phyloP scores from a whole-genome alignment of 352 stramenopile species.

The Pythium coloratum region DNA sequence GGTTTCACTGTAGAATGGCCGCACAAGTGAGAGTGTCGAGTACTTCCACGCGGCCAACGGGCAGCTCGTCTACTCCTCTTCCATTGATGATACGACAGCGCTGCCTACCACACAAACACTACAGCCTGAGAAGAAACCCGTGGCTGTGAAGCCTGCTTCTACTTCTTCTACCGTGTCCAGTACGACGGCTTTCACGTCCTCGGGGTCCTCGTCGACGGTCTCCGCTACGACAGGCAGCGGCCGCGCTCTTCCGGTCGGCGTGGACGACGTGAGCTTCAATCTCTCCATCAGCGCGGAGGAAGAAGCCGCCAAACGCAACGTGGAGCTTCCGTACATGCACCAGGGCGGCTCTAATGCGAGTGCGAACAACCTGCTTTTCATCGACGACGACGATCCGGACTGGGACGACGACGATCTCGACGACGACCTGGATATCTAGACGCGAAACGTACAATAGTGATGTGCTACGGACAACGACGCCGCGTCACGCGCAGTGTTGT shows the following conservation, averaged over 20 bases:
- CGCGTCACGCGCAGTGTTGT: conserved; percentile 7
- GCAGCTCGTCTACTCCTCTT: conserved; percentile 31
- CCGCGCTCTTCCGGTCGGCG: conserved; percentile 42
- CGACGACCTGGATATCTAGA: conserved; percentile 47
- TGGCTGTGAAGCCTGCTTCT: background rate
- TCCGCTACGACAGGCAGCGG: conserved; percentile 8
- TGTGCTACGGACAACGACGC: background rate
- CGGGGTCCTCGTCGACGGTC: background rate
- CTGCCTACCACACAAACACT: background rate
- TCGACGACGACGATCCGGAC: conserved; percentile 80
- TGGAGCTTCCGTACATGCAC: conserved; percentile 76
- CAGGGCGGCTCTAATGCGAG: conserved; percentile 24
- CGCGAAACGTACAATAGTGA: background rate
- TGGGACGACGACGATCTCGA: conserved; percentile 57
- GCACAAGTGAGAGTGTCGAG: conserved; percentile 63
- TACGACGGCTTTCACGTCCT: background rate
- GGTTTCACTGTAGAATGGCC: conserved; percentile 48
- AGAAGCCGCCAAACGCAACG: conserved; percentile 54
- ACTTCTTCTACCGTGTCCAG: background rate
- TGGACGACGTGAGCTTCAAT: conserved; percentile 73
- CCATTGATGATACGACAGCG: background rate
- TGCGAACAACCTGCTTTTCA: conserved; percentile 57
- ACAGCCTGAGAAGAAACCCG: background rate
- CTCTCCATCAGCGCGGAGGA: conserved; percentile 62
- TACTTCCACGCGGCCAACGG: conserved; percentile 47